A percentile compares a stretch with the other conserved stretches of the same genome.
These are phyloP conservation scores for Candida sp. DNA, from an alignment of 1,139 yeast genomes.

Conservation along the genomic window DNA sequence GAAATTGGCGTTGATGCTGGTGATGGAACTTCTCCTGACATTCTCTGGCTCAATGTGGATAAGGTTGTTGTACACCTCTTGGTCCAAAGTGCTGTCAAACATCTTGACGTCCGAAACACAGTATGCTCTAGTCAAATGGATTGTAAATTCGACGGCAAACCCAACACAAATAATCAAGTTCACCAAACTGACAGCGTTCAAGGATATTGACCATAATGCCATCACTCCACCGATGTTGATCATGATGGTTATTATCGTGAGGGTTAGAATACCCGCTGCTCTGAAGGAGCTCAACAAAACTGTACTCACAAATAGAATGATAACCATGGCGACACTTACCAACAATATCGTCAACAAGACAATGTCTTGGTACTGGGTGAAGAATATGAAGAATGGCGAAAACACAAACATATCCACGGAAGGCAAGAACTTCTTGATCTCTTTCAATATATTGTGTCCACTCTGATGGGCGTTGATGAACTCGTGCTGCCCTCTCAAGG, in stretches of 20 bases:
- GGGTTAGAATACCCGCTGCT: conserved; percentile 59
- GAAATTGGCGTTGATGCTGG: conserved; percentile 11
- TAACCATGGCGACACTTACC: conserved; percentile 55
- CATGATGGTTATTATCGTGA: conserved; percentile 67
- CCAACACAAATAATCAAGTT: conserved; percentile 92
- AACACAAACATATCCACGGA: conserved; percentile 76
- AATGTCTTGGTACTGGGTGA: conserved; percentile 83
- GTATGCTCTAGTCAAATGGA: conserved; percentile 84
- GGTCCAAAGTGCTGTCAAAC: conserved; percentile 18
- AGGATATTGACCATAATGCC: conserved; percentile 74
- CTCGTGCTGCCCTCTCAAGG: conserved; percentile 82
- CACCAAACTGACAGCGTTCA: conserved; percentile 90
- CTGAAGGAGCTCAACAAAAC: conserved; percentile 69
- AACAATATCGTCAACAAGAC: conserved; percentile 59
- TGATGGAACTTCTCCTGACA: conserved; percentile 2
- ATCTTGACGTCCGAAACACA: conserved; percentile 28
- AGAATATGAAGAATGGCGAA: conserved; percentile 91
- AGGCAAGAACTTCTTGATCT: conserved; percentile 48
- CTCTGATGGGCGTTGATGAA: conserved; percentile 81
- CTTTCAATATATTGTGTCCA: conserved; percentile 70
- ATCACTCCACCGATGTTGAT: conserved; percentile 80
- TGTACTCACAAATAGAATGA: conserved; percentile 59
- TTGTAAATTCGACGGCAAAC: conserved; percentile 90
- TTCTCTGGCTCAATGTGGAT: conserved; percentile 13
- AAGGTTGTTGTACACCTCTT: conserved; percentile 17